Evolutionary conservation across 148 eudicot genomes (phyloP), one percentile per base, ranked within the genome.

Genomic region (Rhododendron ovatum): DNA sequence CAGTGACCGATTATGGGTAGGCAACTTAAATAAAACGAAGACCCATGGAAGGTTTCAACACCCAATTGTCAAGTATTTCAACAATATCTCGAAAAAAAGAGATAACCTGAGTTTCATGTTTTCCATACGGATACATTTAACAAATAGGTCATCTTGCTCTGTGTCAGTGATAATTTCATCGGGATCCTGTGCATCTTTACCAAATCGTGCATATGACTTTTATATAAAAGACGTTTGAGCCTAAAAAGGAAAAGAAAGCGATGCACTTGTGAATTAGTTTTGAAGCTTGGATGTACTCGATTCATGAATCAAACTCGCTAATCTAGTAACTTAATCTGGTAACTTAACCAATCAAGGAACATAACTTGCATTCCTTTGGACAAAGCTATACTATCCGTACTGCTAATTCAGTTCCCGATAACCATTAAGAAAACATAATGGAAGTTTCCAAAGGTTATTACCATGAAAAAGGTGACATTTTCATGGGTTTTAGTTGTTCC

Each of bases 51-150:
- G 74, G 8, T 28, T 18, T 20, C 67, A 35, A 7, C 82, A 53
- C 61, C 77, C 75, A 12, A 73, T 0, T 5, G 6, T 30, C 41
- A 28, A 37, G 20, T 33, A 73, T 28, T 13, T n/a, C 41, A 33
- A 30, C 41, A 73, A 33, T 30, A 78, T 71, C 17, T 14, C 2
- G 26, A 84, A 47, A 10, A 15, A 48, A 45, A 47, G 61, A 80
- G 50, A 51, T 13, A 30, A 90, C 93, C 89, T 88, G 78, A 91
- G 91, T 41, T 57, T 65, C 93, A 91, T 90, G 82, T 91, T 91
- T 84, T 90, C 89, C 77, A 91, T 90, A 5, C 93, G 87, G 81
- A 91, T 79, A 33, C 93, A 83, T 86, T 91, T 91, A 69, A 91
- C 88, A 84, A 39, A 91, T 83, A 91, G 83, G 84, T 88, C 87